Percentiles rank a stretch among this genome's conserved stretches.
Conservation (phyloP, 2,329 filamentous ascomycete species). For the Leptographium radiaticola region DNA sequence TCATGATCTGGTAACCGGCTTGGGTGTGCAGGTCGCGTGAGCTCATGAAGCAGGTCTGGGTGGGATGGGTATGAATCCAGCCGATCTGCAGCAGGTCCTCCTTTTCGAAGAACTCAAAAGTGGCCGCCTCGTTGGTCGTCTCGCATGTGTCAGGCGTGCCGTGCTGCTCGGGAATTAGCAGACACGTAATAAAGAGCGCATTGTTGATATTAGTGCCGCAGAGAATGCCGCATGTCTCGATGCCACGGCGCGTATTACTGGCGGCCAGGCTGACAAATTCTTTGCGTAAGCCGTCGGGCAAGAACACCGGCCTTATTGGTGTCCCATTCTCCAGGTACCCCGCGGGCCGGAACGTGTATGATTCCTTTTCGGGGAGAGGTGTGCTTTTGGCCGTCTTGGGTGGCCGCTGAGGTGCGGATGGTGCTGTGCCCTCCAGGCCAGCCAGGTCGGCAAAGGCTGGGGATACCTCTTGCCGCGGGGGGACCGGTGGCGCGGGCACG, state of each 20-base stretch:
- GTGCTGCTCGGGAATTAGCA: conserved; percentile 84
- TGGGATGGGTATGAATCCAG: conserved; percentile 97
- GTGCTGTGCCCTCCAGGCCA: background rate
- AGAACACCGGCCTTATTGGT: conserved; percentile 75
- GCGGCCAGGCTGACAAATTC: conserved; percentile 63
- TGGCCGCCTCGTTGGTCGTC: conserved; percentile 69
- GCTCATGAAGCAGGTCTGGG: conserved; percentile 96
- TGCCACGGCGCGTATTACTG: conserved; percentile 63
- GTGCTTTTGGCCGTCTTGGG: background rate
- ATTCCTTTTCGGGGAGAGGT: conserved; percentile 25
- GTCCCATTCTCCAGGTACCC: conserved; percentile 84
- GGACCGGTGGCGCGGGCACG: background rate
- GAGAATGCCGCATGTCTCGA: conserved; percentile 92
- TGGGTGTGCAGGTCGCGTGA: conserved; percentile 89
- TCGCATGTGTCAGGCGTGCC: conserved; percentile 91
- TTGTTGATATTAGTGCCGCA: conserved; percentile 87
- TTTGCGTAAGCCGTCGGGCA: conserved; percentile 61
- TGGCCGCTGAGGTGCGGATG: conserved; percentile 16
- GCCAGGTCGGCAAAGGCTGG: background rate
- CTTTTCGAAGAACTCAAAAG: conserved; percentile 81
- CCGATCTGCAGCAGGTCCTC: conserved; percentile 78
- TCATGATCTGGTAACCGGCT: conserved; percentile 87
- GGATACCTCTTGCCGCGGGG: background rate
- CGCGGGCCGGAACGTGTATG: conserved; percentile 69
- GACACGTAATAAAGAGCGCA: conserved; percentile 76